Percentiles rank a stretch among this genome's conserved stretches.
Conservation (phyloP, 2,329 filamentous ascomycete species). For the Pseudocercospora musae region DNA sequence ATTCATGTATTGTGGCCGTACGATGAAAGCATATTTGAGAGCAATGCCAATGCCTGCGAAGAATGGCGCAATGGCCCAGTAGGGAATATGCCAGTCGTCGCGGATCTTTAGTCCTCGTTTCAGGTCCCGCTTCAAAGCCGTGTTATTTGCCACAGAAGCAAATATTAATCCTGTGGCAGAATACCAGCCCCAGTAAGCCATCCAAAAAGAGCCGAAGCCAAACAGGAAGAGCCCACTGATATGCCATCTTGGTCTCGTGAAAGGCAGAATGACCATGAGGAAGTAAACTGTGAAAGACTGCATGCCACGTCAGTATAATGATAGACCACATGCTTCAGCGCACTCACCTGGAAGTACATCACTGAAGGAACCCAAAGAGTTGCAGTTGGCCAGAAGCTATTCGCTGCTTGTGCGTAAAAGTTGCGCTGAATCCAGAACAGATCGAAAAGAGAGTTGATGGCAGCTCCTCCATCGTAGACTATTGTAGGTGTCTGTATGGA, state of each 20-base stretch:
- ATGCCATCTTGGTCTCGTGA: constrained; percentile 43
- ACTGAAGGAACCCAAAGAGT: constrained; percentile 47
- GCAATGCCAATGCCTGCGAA: constrained; percentile 21
- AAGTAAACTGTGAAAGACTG: constrained; percentile 48
- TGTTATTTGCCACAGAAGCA: constrained; percentile 25
- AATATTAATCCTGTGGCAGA: constrained; percentile 28
- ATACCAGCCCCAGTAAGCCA: constrained; percentile 33
- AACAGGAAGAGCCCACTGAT: constrained; percentile 33
- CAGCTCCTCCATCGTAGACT: constrained; percentile 41
- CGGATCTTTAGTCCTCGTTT: constrained; percentile 23
- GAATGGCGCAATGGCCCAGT: constrained; percentile 16
- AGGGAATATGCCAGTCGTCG: constrained; percentile 23
- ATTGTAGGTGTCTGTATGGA: constrained; percentile 33
- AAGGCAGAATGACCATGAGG: constrained; percentile 47
- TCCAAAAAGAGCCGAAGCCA: constrained; percentile 32
- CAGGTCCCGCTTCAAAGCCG: constrained; percentile 21
- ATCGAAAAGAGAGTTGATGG: constrained; percentile 48
- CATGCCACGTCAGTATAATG: background rate
- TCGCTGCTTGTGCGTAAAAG: constrained; percentile 41
- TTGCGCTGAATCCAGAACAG: constrained; percentile 45
- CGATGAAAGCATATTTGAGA: constrained; percentile 29
- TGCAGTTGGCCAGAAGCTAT: constrained; percentile 43
- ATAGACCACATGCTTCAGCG: background rate
- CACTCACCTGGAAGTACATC: constrained; percentile 41
- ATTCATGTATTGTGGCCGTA: constrained; percentile 26